Conservation (phyloP, 2,329 filamentous ascomycete species). For the Aspergillus sp. region DNA sequence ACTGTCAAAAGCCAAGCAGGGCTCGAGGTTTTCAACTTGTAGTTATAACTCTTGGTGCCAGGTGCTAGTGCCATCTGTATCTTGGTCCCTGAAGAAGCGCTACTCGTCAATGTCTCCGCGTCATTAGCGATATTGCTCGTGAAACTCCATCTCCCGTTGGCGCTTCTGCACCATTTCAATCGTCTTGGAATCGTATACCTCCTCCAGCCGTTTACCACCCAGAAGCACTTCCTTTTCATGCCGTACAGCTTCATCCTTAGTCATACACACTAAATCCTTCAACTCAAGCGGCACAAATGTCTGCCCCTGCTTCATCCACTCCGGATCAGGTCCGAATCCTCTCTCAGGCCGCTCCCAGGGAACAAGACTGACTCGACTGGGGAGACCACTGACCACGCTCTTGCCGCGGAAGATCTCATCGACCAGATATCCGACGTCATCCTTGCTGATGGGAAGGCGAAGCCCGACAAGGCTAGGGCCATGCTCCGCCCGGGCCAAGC, state of each 20-base stretch:
- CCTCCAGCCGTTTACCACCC: constrained; percentile 65
- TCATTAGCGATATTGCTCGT: constrained; percentile 50
- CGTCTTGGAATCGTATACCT: constrained; percentile 71
- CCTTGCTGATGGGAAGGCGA: constrained; percentile 73
- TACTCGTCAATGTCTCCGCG: background rate
- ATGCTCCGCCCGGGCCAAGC: constrained; percentile 61
- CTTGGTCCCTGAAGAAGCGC: constrained; percentile 11
- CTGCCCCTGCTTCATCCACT: constrained; percentile 65
- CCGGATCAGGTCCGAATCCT: constrained; percentile 63
- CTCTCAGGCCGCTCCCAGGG: constrained; percentile 71
- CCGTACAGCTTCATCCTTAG: constrained; percentile 78
- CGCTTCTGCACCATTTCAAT: constrained; percentile 68
- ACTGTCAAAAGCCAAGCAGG: constrained; percentile 20
- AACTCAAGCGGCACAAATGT: constrained; percentile 70
- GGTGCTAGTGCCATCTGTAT: constrained; percentile 29
- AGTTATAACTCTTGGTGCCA: constrained; percentile 23
- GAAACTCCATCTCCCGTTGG: constrained; percentile 65
- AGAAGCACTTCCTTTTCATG: constrained; percentile 81
- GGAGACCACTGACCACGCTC: constrained; percentile 78
- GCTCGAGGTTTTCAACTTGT: constrained; percentile 25
- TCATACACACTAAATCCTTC: constrained; percentile 82
- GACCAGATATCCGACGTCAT: constrained; percentile 82
- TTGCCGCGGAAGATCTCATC: constrained; percentile 86
- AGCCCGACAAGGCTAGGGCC: constrained; percentile 65
- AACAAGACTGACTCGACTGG: constrained; percentile 75